Percentiles rank a stretch among this genome's conserved stretches.
These are phyloP conservation scores for Micractinium sp. DNA, from an alignment of 139 green algal species.

Conservation along the genomic window DNA sequence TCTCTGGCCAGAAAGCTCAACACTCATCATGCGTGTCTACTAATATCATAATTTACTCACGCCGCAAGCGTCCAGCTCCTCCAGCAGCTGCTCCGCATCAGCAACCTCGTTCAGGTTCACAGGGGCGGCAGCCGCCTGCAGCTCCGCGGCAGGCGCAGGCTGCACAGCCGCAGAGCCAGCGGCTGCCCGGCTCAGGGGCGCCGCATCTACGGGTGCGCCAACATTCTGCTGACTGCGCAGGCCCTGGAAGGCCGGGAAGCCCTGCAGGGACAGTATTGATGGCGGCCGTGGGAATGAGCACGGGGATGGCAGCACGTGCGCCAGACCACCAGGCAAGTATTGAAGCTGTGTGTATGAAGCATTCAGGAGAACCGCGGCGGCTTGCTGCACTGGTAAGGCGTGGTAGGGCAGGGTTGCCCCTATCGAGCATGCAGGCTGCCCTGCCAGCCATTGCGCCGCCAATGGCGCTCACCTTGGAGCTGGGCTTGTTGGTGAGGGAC, in stretches of 20 bases:
- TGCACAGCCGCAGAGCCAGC: neutral
- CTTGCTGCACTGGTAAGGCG: neutral
- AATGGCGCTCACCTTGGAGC: neutral
- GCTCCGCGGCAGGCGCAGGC: neutral
- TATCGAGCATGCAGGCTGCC: too few relatives aligned
- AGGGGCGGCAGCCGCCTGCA: neutral
- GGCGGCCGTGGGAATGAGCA: neutral
- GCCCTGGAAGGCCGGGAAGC: neutral
- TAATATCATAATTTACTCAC: constrained; percentile 60
- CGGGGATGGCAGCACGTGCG: neutral
- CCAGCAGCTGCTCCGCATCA: constrained; percentile 90
- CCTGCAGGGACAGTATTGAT: neutral
- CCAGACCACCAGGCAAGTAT: too few relatives aligned
- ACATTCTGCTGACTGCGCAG: too few relatives aligned
- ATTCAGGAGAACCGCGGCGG: too few relatives aligned
- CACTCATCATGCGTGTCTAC: neutral
- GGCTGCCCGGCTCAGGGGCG: too few relatives aligned
- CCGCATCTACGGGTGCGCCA: too few relatives aligned
- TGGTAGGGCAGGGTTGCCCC: too few relatives aligned
- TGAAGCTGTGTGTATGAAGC: too few relatives aligned
- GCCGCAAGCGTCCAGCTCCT: constrained; percentile 95
- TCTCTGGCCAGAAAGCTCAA: neutral
- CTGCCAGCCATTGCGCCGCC: neutral
- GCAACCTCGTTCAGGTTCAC: constrained; percentile 54
- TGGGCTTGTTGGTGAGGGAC: constrained; percentile 2